Conservation (phyloP, 306 rosid genomes). For the Canavalia ensiformis region DNA sequence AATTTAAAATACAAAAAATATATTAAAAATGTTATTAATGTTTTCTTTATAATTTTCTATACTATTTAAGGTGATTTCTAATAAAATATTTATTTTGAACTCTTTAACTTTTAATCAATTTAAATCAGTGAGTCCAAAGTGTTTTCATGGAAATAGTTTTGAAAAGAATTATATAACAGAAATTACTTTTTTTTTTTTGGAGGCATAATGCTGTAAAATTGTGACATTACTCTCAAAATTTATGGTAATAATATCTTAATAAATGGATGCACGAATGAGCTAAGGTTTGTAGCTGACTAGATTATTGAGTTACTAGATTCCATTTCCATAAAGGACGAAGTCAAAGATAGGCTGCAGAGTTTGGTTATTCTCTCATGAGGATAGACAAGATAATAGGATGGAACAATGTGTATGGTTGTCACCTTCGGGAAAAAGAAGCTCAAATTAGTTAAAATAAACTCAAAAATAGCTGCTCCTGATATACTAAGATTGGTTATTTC, state of each 20-base stretch:
- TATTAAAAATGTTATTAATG: no score
- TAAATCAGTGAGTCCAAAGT: not conserved
- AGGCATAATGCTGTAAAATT: not conserved
- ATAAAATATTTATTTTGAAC: no score
- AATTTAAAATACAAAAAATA: no score
- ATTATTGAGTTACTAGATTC: constrained; percentile 10
- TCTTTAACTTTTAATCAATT: not conserved
- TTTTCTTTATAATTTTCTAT: no score
- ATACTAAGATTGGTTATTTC: not conserved
- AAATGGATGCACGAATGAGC: not conserved
- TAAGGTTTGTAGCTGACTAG: not conserved
- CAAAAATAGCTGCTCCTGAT: constrained; percentile 34
- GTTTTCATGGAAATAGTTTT: no score
- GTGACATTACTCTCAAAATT: not conserved
- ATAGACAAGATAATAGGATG: constrained; percentile 43
- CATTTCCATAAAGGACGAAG: constrained; percentile 31
- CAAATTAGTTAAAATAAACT: constrained; percentile 51
- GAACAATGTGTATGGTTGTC: constrained; percentile 39
- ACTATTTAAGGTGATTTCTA: no score
- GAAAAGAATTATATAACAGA: no score
- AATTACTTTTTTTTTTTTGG: not conserved
- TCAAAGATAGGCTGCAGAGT: constrained; percentile 50
- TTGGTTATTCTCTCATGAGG: constrained; percentile 38
- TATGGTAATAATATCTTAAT: not conserved
- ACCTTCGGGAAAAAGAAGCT: constrained; percentile 14